These are phyloP conservation scores for Penicillium rolfsii DNA, from an alignment of 2,329 filamentous ascomycete genomes.

Conservation along the genomic window DNA sequence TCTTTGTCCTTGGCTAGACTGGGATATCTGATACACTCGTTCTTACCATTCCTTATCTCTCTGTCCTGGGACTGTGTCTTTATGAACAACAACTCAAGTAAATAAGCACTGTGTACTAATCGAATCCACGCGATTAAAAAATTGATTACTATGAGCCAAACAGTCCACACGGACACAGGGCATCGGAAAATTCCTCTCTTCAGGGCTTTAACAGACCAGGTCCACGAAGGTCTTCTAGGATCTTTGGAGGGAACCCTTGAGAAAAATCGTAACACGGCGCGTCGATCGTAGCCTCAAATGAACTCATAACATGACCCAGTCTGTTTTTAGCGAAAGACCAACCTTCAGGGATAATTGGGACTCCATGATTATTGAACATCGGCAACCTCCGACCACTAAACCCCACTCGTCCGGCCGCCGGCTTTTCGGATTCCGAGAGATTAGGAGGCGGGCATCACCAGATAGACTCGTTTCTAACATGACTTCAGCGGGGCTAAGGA, in stretches of 20 bases:
- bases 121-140: conserved; percentile 6
- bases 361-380: not conserved
- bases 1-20: conserved; percentile 31
- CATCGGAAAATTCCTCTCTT: not conserved
- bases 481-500: not conserved
- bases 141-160: not conserved
- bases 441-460: not conserved
- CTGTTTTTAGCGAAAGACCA: not conserved
- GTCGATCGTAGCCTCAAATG: no score
- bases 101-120: conserved; percentile 29
- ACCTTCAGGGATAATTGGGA: not conserved
- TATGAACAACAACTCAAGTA: conserved; percentile 20
- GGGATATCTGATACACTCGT: conserved; percentile 23
- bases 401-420: conserved; percentile 17
- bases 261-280: not conserved
- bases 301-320: not conserved
- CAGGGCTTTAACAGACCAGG: not conserved
- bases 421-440: conserved; percentile 23
- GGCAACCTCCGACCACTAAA: conserved; percentile 10
- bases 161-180: not conserved
- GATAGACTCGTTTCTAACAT: not conserved
- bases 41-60: conserved; percentile 14
- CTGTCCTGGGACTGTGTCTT: conserved; percentile 28
- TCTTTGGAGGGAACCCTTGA: not conserved
- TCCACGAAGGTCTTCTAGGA: no score